phyloP scores from a whole-genome alignment of 352 stramenopile genomes.

The Pythium aquatile region DNA sequence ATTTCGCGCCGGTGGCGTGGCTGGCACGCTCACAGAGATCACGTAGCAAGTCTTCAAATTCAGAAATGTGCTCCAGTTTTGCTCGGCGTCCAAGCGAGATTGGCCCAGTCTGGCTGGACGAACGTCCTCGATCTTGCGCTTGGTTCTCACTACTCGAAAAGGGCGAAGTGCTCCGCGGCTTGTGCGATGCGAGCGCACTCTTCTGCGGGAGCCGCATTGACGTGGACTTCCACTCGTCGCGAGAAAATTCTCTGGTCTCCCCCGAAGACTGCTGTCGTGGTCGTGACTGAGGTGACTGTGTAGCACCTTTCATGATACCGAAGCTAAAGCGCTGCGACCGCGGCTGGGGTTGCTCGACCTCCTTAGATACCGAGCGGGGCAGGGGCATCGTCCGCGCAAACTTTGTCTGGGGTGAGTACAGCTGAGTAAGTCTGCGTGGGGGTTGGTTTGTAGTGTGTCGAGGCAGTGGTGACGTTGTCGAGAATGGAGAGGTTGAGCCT shows the following conservation, averaged over 20 bases:
- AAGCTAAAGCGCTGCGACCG: constrained; percentile 20
- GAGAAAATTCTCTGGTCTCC: constrained; percentile 3
- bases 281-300: constrained; percentile 1
- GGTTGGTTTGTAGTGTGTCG: background rate
- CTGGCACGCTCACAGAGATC: constrained; percentile 53
- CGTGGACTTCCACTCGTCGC: constrained; percentile 10
- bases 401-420: background rate
- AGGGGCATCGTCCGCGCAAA: constrained; percentile 22
- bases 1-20: constrained; percentile 41
- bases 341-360: background rate
- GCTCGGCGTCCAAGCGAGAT: constrained; percentile 32
- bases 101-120: constrained; percentile 1
- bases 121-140: constrained; percentile 15
- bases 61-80: constrained; percentile 29
- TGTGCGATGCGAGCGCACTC: background rate
- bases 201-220: background rate
- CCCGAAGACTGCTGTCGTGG: constrained; percentile 15
- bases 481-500: background rate
- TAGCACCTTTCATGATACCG: constrained; percentile 16
- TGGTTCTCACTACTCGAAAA: constrained; percentile 30
- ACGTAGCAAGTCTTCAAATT: constrained; percentile 56
- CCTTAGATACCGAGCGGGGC: constrained; percentile 14
- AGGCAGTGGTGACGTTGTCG: constrained; percentile 1
- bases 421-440: background rate
- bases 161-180: constrained; percentile 6